A percentile compares a stretch with the other conserved stretches of the same genome.
phyloP scores from a whole-genome alignment of 2,329 filamentous ascomycete genomes.

The Mycosphaerelloides madeirae region DNA sequence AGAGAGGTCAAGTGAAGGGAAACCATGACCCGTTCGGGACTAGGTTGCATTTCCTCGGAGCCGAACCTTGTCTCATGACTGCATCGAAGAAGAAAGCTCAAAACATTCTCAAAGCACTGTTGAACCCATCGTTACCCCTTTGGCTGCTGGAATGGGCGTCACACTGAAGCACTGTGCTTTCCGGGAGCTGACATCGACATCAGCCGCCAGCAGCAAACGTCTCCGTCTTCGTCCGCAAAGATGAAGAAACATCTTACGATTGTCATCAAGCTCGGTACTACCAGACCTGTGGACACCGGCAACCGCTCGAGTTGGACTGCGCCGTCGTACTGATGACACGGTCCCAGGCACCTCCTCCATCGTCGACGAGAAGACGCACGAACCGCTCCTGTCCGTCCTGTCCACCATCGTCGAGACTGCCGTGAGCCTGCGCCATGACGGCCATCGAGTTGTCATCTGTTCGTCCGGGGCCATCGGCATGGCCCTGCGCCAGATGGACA shows the following conservation, averaged over 20 bases:
- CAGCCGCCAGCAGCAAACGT: background rate
- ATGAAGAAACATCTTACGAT: slow-evolving; percentile 68
- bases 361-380: slow-evolving; percentile 90
- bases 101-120: too few relatives aligned
- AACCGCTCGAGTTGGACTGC: background rate
- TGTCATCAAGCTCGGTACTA: slow-evolving; percentile 79
- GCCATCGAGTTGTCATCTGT: slow-evolving; percentile 90
- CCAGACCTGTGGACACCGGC: slow-evolving; percentile 14
- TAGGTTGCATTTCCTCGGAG: too few relatives aligned
- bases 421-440: slow-evolving; percentile 79
- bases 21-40: too few relatives aligned
- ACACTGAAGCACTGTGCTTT: too few relatives aligned
- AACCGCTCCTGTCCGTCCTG: slow-evolving; percentile 84
- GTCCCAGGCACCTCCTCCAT: slow-evolving; percentile 90
- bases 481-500: slow-evolving; percentile 82
- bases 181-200: background rate
- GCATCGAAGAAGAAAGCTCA: too few relatives aligned
- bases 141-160: too few relatives aligned
- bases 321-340: slow-evolving; percentile 12
- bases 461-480: slow-evolving; percentile 97
- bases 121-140: too few relatives aligned
- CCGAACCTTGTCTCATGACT: too few relatives aligned
- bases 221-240: slow-evolving; percentile 42
- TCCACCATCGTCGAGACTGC: slow-evolving; percentile 93
- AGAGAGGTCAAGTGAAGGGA: too few relatives aligned